A percentile compares a stretch with the other conserved stretches of the same genome.
Conservation (phyloP, 345 rosid genomes). For the Arabis alpina region DNA sequence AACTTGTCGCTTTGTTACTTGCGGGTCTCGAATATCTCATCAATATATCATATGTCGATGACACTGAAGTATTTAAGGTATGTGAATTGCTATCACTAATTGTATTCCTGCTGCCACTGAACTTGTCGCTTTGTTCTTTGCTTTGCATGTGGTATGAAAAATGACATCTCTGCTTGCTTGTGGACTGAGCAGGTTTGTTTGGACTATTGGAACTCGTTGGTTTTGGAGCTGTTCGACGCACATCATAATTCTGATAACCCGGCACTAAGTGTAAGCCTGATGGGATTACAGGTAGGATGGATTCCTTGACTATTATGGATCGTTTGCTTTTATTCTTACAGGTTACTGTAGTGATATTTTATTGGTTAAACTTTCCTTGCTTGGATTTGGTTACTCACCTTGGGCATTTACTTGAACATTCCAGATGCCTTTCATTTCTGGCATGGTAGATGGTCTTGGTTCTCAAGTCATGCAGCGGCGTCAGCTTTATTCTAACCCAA, state of each 20-base stretch:
- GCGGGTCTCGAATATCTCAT: slow-evolving; percentile 91
- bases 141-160: slow-evolving; percentile 18
- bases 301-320: slow-evolving; percentile 20
- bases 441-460: slow-evolving; percentile 87
- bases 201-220: slow-evolving; percentile 97
- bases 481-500: slow-evolving; percentile 81
- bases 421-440: slow-evolving; percentile 76
- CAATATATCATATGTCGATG: slow-evolving; percentile 93
- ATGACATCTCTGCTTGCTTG: slow-evolving; percentile 22
- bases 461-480: slow-evolving; percentile 79
- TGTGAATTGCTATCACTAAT: slow-evolving; percentile 18
- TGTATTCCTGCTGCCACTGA: no score
- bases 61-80: slow-evolving; percentile 99
- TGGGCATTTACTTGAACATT: slow-evolving; percentile 28
- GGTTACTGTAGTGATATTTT: slow-evolving; percentile 6
- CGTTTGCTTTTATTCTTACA: not conserved
- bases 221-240: slow-evolving; percentile 88
- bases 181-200: slow-evolving; percentile 77
- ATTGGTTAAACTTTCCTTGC: slow-evolving; percentile 14
- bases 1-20: slow-evolving; percentile 61
- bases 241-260: slow-evolving; percentile 85
- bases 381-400: slow-evolving; percentile 32
- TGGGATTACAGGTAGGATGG: slow-evolving; percentile 76
- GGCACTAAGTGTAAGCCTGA: slow-evolving; percentile 68
- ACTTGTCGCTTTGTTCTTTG: not conserved